These are phyloP conservation scores for Fraxinus quadrangulata DNA, from an alignment of 257 asterid genomes.

Conservation along the genomic window DNA sequence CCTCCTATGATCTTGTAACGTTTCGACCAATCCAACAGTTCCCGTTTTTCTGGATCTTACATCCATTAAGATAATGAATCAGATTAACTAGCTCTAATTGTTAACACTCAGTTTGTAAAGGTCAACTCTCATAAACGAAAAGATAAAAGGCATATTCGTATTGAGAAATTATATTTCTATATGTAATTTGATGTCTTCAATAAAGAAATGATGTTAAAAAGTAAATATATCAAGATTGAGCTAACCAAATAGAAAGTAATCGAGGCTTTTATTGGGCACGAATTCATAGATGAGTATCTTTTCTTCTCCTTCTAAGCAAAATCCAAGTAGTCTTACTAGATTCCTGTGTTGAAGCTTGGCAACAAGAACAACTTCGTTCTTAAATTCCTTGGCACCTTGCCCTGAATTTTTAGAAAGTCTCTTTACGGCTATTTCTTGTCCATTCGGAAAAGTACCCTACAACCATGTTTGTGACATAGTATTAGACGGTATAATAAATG, in stretches of 20 bases:
- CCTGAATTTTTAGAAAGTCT: slow-evolving; percentile 27
- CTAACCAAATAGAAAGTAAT: slow-evolving; percentile 33
- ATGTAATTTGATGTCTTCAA: not conserved
- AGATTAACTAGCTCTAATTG: not conserved
- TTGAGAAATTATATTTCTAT: no score
- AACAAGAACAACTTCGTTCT: slow-evolving; percentile 27
- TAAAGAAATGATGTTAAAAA: not conserved
- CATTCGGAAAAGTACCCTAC: slow-evolving; percentile 32
- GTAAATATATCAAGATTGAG: not conserved
- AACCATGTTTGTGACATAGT: not conserved
- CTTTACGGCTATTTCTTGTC: slow-evolving; percentile 38
- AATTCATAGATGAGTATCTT: slow-evolving; percentile 34
- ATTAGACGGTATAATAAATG: no score
- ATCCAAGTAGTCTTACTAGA: slow-evolving; percentile 33
- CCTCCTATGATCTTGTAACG: slow-evolving; percentile 32
- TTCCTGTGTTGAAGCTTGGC: slow-evolving; percentile 36
- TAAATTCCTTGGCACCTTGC: slow-evolving; percentile 30
- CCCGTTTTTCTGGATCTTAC: slow-evolving; percentile 24
- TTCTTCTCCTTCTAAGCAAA: slow-evolving; percentile 32
- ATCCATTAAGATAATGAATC: not conserved
- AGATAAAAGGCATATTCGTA: not conserved
- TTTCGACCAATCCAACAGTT: slow-evolving; percentile 32
- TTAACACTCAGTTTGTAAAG: not conserved
- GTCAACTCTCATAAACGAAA: not conserved
- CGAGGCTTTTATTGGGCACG: slow-evolving; percentile 34